phyloP scores from a whole-genome alignment of 768 basidiomycete species.

The Podaxis sp. region DNA sequence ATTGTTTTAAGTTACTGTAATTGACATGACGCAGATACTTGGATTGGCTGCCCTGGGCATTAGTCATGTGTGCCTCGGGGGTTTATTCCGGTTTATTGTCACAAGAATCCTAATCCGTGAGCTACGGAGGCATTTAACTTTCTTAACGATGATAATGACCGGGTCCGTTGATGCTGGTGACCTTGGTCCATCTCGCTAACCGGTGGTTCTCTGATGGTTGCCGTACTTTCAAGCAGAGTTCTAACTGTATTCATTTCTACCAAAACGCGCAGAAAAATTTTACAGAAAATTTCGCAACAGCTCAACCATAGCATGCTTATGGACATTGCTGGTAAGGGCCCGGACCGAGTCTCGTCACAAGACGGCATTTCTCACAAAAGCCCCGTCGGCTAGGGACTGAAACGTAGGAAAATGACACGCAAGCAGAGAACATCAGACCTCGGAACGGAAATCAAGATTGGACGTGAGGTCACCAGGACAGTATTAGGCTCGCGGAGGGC shows the following conservation, averaged over 20 bases:
- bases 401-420: neutral
- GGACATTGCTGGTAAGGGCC: neutral
- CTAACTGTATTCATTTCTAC: neutral
- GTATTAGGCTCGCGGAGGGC: neutral
- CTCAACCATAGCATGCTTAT: neutral
- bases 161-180: neutral
- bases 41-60: neutral
- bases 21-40: neutral
- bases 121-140: neutral
- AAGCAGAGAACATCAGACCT: neutral
- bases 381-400: neutral
- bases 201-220: neutral
- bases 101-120: neutral
- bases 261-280: neutral
- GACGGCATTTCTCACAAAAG: neutral
- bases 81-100: too few relatives aligned
- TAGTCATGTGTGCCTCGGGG: neutral
- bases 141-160: neutral
- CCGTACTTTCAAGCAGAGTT: neutral
- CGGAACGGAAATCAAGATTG: constrained; percentile 3
- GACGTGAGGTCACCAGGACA: neutral
- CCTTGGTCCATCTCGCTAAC: constrained; percentile 1
- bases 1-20: neutral
- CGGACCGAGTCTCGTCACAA: neutral
- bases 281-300: neutral